phyloP scores from a whole-genome alignment of 108 stramenopile species.

The Stephanodiscus triporus region DNA sequence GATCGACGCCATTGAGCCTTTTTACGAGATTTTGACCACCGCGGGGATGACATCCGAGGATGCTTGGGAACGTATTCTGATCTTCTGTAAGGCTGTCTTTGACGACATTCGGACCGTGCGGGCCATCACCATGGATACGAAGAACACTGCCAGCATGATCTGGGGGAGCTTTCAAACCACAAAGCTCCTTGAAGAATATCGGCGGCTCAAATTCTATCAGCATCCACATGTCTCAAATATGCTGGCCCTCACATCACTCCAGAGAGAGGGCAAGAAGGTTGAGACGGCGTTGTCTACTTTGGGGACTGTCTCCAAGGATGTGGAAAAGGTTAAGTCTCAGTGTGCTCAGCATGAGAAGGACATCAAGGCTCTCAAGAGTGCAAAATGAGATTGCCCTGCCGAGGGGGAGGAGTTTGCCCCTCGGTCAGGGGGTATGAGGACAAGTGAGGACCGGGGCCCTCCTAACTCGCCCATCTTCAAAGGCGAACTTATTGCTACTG shows the following conservation, averaged over 20 bases:
- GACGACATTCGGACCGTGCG: not conserved
- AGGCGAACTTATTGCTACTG: not conserved
- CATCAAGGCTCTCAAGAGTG: not conserved
- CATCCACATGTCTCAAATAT: not conserved
- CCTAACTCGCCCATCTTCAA: not conserved
- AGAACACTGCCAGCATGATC: not conserved
- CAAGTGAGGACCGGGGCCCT: not conserved
- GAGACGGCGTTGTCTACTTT: not conserved
- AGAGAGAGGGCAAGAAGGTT: not conserved
- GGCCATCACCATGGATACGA: not conserved
- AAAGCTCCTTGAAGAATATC: not conserved
- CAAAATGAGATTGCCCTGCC: not conserved
- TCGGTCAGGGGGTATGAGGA: not conserved
- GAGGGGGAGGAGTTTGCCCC: not conserved
- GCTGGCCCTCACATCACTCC: not conserved
- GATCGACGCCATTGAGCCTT: not conserved
- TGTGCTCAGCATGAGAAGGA: not conserved
- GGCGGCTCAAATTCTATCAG: not conserved
- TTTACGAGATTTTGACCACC: not conserved
- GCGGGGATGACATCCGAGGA: not conserved
- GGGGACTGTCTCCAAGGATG: not conserved
- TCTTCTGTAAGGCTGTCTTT: not conserved
- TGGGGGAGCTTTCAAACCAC: not conserved
- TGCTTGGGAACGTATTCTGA: not conserved
- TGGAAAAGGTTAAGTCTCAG: not conserved